Percentiles rank a stretch among this genome's conserved stretches.
Evolutionary conservation across 805 yeast species (phyloP).

Genomic region (Torulaspora franciscae): DNA sequence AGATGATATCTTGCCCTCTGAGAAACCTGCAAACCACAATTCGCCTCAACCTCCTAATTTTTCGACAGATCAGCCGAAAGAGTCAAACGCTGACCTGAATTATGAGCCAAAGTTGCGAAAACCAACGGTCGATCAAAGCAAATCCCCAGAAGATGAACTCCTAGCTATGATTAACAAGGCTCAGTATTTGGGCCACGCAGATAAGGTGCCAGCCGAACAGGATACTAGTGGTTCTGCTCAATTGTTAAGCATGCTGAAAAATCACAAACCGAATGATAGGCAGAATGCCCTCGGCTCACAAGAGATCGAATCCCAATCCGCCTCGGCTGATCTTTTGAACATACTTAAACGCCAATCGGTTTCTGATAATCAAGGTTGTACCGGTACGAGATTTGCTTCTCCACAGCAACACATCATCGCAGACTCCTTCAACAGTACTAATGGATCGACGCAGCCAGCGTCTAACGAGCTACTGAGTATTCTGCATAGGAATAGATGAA

Average conservation of each 20-base stretch:
- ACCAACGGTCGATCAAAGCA: not conserved
- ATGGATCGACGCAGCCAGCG: constrained; percentile 10
- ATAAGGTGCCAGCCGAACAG: not conserved
- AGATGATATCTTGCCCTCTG: constrained; percentile 15
- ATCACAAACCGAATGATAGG: not conserved
- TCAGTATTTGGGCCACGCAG: not conserved
- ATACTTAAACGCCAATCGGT: constrained; percentile 17
- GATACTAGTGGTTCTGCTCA: constrained; percentile 6
- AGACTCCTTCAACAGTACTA: constrained; percentile 3
- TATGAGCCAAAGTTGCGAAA: not conserved
- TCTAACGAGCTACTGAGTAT: constrained; percentile 27
- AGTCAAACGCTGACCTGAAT: constrained; percentile 1
- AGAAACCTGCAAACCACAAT: not conserved
- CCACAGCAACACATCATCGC: constrained; percentile 4
- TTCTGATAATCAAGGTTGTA: constrained; percentile 1
- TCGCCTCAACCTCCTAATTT: constrained; percentile 6
- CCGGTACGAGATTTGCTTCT: not conserved
- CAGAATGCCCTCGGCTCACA: not conserved
- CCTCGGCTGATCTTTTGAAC: constrained; percentile 21
- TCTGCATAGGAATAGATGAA: constrained; percentile 18
- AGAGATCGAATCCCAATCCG: constrained; percentile 7
- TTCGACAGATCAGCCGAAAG: constrained; percentile 7
- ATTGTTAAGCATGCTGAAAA: constrained; percentile 9
- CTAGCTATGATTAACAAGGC: constrained; percentile 11
- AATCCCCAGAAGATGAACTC: constrained; percentile 15